Evolutionary conservation across 768 basidiomycete genomes (phyloP).

Genomic region (Butyriboletus loyo): DNA sequence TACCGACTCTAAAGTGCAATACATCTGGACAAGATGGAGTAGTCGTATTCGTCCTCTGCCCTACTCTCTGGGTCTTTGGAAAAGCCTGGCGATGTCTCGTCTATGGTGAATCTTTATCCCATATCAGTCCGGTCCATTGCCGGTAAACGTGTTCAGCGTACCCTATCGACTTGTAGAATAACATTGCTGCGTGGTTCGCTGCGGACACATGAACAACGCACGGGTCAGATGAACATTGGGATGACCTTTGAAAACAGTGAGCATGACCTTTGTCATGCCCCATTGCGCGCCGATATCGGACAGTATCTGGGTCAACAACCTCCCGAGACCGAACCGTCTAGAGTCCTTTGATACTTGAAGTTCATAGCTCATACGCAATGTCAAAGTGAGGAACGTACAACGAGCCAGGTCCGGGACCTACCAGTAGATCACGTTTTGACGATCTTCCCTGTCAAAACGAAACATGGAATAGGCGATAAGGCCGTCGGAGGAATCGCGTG

Average conservation of each 20-base stretch:
- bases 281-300: slow-evolving; percentile 47
- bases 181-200: slow-evolving; percentile 46
- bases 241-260: slow-evolving; percentile 76
- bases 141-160: slow-evolving; percentile 27
- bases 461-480: slow-evolving; percentile 52
- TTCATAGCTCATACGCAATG: slow-evolving; percentile 57
- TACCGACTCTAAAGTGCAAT: not conserved
- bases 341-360: slow-evolving; percentile 52
- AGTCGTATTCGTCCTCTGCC: slow-evolving; percentile 35
- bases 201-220: slow-evolving; percentile 7
- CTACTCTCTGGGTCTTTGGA: slow-evolving; percentile 23
- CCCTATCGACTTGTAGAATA: slow-evolving; percentile 58
- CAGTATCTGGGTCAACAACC: slow-evolving; percentile 47
- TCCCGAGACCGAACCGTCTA: slow-evolving; percentile 60
- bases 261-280: slow-evolving; percentile 65
- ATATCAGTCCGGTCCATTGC: slow-evolving; percentile 3
- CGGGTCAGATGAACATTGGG: not conserved
- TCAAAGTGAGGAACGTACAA: not conserved
- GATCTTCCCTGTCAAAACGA: slow-evolving; percentile 70
- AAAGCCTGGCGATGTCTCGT: slow-evolving; percentile 51
- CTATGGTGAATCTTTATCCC: slow-evolving; percentile 48
- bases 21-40: slow-evolving; percentile 36
- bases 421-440: slow-evolving; percentile 68
- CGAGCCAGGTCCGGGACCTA: slow-evolving; percentile 27
- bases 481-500: slow-evolving; percentile 21